phyloP scores from a whole-genome alignment of 345 rosid species.

The Odontarrhena argentea region DNA sequence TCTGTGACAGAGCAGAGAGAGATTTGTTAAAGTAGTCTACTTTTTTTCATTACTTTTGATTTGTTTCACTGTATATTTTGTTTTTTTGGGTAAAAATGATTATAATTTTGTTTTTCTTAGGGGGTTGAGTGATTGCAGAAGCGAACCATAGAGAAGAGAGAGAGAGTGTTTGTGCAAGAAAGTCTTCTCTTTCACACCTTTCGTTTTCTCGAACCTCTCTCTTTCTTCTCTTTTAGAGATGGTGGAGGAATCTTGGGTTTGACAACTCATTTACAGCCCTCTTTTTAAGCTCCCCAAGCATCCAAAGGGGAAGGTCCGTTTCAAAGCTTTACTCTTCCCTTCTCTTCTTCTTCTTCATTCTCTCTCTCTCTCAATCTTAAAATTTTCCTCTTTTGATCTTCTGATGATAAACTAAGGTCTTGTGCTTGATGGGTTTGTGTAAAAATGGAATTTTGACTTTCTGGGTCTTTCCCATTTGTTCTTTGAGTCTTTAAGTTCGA shows the following conservation, averaged over 20 bases:
- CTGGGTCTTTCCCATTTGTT: conserved; percentile 35
- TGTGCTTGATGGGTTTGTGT: conserved; percentile 24
- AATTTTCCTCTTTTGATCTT: neutral
- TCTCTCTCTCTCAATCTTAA: conserved; percentile 6
- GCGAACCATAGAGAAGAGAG: conserved; percentile 32
- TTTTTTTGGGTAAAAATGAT: conserved; percentile 10
- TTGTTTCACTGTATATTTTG: conserved; percentile 12
- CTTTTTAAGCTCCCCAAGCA: conserved; percentile 36
- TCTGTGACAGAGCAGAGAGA: too few relatives aligned
- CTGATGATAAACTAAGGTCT: neutral
- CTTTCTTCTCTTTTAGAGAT: conserved; percentile 20
- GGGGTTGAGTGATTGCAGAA: conserved; percentile 55
- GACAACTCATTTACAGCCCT: conserved; percentile 39
- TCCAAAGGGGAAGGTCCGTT: conserved; percentile 52
- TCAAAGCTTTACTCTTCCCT: conserved; percentile 28
- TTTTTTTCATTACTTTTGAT: conserved; percentile 15
- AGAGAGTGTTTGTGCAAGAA: conserved; percentile 33
- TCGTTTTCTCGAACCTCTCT: conserved; percentile 50
- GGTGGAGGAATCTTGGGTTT: conserved; percentile 69
- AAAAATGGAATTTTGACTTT: conserved; percentile 45
- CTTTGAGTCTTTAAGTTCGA: conserved; percentile 22
- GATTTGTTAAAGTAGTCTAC: conserved; percentile 10
- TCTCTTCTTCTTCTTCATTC: conserved; percentile 19
- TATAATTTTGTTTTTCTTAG: conserved; percentile 47
- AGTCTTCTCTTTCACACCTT: conserved; percentile 85